Base-by-base conservation (phyloP, 352 stramenopile species). In the Phytophthora ohioensis region DNA sequence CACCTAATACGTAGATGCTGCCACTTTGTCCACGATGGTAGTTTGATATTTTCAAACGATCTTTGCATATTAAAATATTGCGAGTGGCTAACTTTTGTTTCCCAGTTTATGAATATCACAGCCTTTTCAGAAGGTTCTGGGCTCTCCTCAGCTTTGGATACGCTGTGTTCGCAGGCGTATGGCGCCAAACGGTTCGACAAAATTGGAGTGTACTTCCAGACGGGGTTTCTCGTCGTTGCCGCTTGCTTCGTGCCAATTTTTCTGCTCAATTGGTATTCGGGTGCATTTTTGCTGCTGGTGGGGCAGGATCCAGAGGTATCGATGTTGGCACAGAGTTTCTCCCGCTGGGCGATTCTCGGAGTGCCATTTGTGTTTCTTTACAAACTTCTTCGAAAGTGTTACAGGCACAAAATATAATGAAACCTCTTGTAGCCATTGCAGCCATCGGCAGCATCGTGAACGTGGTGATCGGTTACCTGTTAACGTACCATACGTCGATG, bases 191-290 rank as follows among this genome's bases (percentile, higher is more conserved):
- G 81, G 10, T 68, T 68, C 30, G 69, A 82, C 5, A 89, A 88
- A 64, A 93, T 97, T 64, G 90, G 90, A n/a, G 75, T 84, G 42
- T 95, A 92, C 71, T 80, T 93, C 51, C 82, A 95, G 64, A 82
- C 80, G 4, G 86, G 85, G 0, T 38, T 91, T 8, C 13, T 92
- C 32, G 78, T 94, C 8, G 58, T 95, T 51, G 56, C 52, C 0
- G 58, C 75, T 8, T 71, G 75, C 4, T 79, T 85, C 17, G 39
- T 86, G 4, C 82, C 84, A 2, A 80, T 91, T 38, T 80, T 81
- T n/a, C 32, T 87, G 3, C 35, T 88, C 41, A 92, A 91, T 62
- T 92, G 81, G 81, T 88, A 79, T 61, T 72, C 77, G 3, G 80
- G 69, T 27, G 38, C 46, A 5, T 70, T 90, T 35, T 67, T 91